These are phyloP conservation scores for Sporothrix curviconia DNA, from an alignment of 2,329 filamentous ascomycete species.

Conservation along the genomic window DNA sequence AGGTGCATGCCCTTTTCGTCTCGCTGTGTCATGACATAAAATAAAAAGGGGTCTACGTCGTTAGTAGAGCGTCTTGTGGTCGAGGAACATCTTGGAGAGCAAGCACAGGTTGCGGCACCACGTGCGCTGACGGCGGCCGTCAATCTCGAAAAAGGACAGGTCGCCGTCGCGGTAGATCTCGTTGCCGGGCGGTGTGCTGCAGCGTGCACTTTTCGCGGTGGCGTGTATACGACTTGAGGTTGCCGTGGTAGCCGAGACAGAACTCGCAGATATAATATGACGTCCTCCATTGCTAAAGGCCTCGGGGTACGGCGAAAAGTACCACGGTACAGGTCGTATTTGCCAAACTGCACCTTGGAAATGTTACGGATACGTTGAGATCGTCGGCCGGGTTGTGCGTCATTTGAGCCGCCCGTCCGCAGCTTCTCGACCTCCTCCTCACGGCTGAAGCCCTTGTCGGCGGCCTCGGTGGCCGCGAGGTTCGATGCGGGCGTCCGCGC, in stretches of 20 bases:
- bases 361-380: conserved; percentile 94
- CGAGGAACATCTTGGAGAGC: conserved; percentile 90
- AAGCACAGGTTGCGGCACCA: conserved; percentile 96
- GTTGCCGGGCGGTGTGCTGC: conserved; percentile 88
- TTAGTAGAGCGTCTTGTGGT: conserved; percentile 98
- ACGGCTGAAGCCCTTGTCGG: conserved; percentile 56
- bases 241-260: conserved; percentile 84
- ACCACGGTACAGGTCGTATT: conserved; percentile 91
- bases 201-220: conserved; percentile 87
- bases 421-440: conserved; percentile 96
- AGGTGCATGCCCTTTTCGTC: conserved; percentile 88
- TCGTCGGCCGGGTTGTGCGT: conserved; percentile 97
- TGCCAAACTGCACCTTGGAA: conserved; percentile 88
- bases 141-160: conserved; percentile 95
- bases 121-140: conserved; percentile 85
- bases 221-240: conserved; percentile 72
- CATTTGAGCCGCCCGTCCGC: conserved; percentile 90
- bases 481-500: conserved; percentile 34
- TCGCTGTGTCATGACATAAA: conserved; percentile 93
- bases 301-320: conserved; percentile 95
- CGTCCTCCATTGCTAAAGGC: conserved; percentile 79
- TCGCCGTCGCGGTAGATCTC: conserved; percentile 95
- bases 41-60: conserved; percentile 97
- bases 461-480: conserved; percentile 52
- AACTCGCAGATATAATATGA: conserved; percentile 97